Evolutionary conservation across 768 basidiomycete species (phyloP).

Genomic region (Solioccasus polychromus): DNA sequence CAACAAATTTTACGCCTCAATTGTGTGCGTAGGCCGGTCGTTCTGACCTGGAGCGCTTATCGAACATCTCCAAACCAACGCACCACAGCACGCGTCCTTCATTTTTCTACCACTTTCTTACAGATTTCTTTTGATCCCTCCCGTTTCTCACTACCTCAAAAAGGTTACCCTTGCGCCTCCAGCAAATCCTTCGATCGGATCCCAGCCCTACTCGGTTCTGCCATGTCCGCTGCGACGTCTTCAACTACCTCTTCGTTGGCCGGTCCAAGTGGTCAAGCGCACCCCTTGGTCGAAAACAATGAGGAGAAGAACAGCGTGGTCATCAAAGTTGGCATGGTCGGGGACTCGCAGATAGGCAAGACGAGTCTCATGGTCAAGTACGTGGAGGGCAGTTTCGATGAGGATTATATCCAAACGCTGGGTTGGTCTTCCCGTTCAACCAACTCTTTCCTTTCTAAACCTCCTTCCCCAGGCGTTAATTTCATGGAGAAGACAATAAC

Average conservation of each 20-base stretch:
- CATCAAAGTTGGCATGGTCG: slow-evolving; percentile 99
- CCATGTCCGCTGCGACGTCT: slow-evolving; percentile 51
- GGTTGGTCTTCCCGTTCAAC: slow-evolving; percentile 46
- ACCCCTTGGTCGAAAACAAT: slow-evolving; percentile 52
- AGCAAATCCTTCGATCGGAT: slow-evolving; percentile 20
- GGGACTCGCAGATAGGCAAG: slow-evolving; percentile 99
- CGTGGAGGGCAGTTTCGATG: slow-evolving; percentile 97
- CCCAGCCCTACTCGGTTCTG: slow-evolving; percentile 12
- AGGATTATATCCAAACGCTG: slow-evolving; percentile 99
- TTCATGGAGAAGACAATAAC: slow-evolving; percentile 99
- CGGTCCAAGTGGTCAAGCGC: slow-evolving; percentile 53
- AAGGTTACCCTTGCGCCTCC: slow-evolving; percentile 16
- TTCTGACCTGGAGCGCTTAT: slow-evolving; percentile 33
- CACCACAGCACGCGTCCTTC: slow-evolving; percentile 36
- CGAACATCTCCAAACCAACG: slow-evolving; percentile 34
- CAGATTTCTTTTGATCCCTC: slow-evolving; percentile 27
- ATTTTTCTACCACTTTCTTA: slow-evolving; percentile 35
- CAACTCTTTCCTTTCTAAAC: slow-evolving; percentile 6
- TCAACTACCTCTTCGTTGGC: slow-evolving; percentile 43
- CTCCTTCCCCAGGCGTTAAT: slow-evolving; percentile 69
- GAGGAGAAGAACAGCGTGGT: slow-evolving; percentile 89
- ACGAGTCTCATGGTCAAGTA: slow-evolving; percentile 99
- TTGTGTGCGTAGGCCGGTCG: slow-evolving; percentile 30
- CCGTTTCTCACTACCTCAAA: slow-evolving; percentile 22
- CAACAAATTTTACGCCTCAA: slow-evolving; percentile 28